Percentiles rank a stretch among this genome's conserved stretches.
These are phyloP conservation scores for Tulasnella sp. DNA, from an alignment of 768 basidiomycete species.

Conservation along the genomic window DNA sequence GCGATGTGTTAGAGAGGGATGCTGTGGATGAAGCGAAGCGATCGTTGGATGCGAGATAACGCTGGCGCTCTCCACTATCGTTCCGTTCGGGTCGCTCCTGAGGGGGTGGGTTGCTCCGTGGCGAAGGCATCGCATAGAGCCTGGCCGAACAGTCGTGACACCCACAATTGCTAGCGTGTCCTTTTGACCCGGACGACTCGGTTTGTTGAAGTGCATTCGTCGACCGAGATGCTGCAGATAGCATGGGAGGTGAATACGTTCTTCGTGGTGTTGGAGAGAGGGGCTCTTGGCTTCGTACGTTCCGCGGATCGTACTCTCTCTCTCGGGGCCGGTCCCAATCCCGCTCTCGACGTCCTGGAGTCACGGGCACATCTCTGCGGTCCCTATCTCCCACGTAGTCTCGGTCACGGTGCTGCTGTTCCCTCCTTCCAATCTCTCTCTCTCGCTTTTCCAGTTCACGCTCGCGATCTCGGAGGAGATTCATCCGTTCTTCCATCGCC, in stretches of 20 bases:
- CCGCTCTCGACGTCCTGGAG: neutral
- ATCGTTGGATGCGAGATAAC: neutral
- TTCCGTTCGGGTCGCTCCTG: neutral
- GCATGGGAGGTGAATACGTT: slow-evolving; percentile 5
- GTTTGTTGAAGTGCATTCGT: neutral
- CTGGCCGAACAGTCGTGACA: slow-evolving; percentile 23
- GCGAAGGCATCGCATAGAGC: neutral
- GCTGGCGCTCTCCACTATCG: neutral
- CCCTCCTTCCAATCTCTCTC: slow-evolving; percentile 10
- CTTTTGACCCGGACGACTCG: neutral
- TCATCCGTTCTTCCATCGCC: slow-evolving; percentile 15
- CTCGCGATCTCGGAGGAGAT: slow-evolving; percentile 12
- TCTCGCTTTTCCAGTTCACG: slow-evolving; percentile 17
- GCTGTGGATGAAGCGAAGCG: slow-evolving; percentile 10
- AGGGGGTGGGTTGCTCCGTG: slow-evolving; percentile 9
- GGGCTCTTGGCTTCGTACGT: neutral
- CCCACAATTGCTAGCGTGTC: slow-evolving; percentile 21
- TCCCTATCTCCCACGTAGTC: slow-evolving; percentile 7
- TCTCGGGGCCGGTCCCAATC: neutral
- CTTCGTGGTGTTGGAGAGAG: slow-evolving; percentile 12
- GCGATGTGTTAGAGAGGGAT: neutral
- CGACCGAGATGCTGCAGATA: neutral
- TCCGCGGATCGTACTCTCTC: neutral
- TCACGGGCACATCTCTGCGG: neutral
- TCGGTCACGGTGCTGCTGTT: neutral